These are phyloP conservation scores for Pseudocercospora eumusae DNA, from an alignment of 2,329 filamentous ascomycete species.

Conservation along the genomic window DNA sequence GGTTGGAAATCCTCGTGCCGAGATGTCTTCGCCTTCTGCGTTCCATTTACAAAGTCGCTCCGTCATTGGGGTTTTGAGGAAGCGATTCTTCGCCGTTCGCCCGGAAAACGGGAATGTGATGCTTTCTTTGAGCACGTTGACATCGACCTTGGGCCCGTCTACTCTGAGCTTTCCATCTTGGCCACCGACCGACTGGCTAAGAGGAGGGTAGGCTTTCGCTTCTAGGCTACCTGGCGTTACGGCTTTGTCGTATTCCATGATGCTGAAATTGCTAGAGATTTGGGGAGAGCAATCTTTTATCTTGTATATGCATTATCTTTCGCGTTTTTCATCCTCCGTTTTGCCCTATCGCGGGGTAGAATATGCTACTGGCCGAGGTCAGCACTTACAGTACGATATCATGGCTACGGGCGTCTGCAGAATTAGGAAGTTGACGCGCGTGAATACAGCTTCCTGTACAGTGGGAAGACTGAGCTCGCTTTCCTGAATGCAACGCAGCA, in stretches of 20 bases:
- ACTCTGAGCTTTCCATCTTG: slow-evolving; percentile 31
- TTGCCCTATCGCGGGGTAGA: not conserved
- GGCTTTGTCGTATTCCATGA: slow-evolving; percentile 35
- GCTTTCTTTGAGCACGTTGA: slow-evolving; percentile 25
- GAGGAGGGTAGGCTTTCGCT: slow-evolving; percentile 30
- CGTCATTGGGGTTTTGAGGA: slow-evolving; percentile 39
- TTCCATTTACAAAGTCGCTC: slow-evolving; percentile 38
- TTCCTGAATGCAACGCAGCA: no score
- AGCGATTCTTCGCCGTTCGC: slow-evolving; percentile 35
- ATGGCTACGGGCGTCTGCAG: not conserved
- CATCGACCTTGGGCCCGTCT: slow-evolving; percentile 30
- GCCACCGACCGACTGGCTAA: slow-evolving; percentile 17
- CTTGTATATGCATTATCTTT: not conserved
- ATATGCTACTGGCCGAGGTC: not conserved
- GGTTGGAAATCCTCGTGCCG: slow-evolving; percentile 33
- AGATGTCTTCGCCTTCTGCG: slow-evolving; percentile 28
- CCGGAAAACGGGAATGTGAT: slow-evolving; percentile 38
- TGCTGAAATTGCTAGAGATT: not conserved
- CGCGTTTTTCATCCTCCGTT: not conserved
- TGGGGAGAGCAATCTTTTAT: not conserved
- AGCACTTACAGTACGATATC: not conserved
- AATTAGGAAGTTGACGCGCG: not conserved
- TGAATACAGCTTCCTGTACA: not conserved
- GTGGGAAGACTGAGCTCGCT: not conserved
- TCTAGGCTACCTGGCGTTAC: slow-evolving; percentile 23